Percentiles rank a stretch among this genome's conserved stretches.
Evolutionary conservation across 441 rosid species (phyloP).

Genomic region (Biscutella laevigata): DNA sequence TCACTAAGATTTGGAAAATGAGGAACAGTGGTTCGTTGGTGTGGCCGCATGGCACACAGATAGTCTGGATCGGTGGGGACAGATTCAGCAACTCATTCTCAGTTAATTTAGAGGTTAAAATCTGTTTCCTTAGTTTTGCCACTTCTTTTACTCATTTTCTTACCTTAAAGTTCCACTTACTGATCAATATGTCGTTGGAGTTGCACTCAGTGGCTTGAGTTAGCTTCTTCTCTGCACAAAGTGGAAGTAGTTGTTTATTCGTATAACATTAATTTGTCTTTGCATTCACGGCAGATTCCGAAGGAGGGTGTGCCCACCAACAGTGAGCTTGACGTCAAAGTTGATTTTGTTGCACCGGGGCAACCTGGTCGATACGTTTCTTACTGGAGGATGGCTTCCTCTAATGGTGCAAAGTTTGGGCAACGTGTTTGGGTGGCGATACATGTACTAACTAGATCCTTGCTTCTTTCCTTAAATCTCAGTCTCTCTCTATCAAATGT

Average conservation of each 20-base stretch:
- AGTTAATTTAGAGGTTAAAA: conserved; percentile 50
- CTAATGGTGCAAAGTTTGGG: conserved; percentile 65
- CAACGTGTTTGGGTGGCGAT: conserved; percentile 92
- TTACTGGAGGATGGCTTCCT: conserved; percentile 79
- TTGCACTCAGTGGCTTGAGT: neutral
- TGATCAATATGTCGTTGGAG: neutral
- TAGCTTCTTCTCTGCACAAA: neutral
- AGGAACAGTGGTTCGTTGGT: conserved; percentile 57
- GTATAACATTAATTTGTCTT: neutral
- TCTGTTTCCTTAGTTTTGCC: neutral
- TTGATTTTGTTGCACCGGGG: conserved; percentile 67
- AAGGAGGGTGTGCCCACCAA: conserved; percentile 49
- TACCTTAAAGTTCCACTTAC: neutral
- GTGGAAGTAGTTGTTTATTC: neutral
- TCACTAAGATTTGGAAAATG: conserved; percentile 92
- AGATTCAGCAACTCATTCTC: conserved; percentile 33
- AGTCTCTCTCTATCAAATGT: neutral
- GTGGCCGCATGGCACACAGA: conserved; percentile 58
- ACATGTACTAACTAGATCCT: conserved; percentile 35
- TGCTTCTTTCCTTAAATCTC: neutral
- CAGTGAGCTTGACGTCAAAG: conserved; percentile 62
- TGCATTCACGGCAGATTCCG: conserved; percentile 46
- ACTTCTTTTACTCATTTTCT: neutral
- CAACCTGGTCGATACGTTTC: conserved; percentile 75
- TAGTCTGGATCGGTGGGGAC: conserved; percentile 82